A percentile compares a stretch with the other conserved stretches of the same genome.
These are phyloP conservation scores for Fusarium dimerum DNA, from an alignment of 2,329 filamentous ascomycete genomes.

Conservation along the genomic window DNA sequence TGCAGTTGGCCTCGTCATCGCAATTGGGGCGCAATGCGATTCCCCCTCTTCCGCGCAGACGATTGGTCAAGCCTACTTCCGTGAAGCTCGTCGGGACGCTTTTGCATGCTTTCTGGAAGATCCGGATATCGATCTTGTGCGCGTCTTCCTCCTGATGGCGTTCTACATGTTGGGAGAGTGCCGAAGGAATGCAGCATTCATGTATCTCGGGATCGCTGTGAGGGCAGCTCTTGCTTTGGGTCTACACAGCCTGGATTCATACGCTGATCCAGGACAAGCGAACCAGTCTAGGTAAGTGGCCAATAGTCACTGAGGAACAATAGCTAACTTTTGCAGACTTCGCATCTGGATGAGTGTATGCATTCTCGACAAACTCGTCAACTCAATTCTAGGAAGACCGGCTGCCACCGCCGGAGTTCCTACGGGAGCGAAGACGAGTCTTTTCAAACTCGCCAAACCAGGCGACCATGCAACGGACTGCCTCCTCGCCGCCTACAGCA, in stretches of 20 bases:
- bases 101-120: conserved; percentile 28
- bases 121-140: conserved; percentile 28
- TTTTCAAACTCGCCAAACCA: conserved; percentile 14
- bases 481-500: conserved; percentile 42
- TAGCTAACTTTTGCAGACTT: conserved; percentile 23
- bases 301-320: fast-evolving
- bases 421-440: conserved; percentile 9
- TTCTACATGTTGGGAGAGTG: conserved; percentile 68
- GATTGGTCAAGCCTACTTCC: conserved; percentile 42
- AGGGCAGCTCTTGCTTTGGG: conserved; percentile 59
- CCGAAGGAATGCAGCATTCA: conserved; percentile 64
- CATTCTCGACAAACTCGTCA: conserved; percentile 40
- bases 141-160: conserved; percentile 56
- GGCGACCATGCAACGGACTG: conserved; percentile 28
- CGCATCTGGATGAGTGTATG: conserved; percentile 41
- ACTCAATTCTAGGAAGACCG: conserved; percentile 40
- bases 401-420: conserved; percentile 32
- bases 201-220: conserved; percentile 62
- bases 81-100: conserved; percentile 36
- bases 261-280: conserved; percentile 12
- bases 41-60: conserved; percentile 13
- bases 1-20: conserved; percentile 21
- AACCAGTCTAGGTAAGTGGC: conserved; percentile 22
- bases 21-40: conserved; percentile 29
- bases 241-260: conserved; percentile 42